A percentile compares a stretch with the other conserved stretches of the same genome.
phyloP scores from a whole-genome alignment of 495 filamentous ascomycete species.

The Tetracladium setigerum region DNA sequence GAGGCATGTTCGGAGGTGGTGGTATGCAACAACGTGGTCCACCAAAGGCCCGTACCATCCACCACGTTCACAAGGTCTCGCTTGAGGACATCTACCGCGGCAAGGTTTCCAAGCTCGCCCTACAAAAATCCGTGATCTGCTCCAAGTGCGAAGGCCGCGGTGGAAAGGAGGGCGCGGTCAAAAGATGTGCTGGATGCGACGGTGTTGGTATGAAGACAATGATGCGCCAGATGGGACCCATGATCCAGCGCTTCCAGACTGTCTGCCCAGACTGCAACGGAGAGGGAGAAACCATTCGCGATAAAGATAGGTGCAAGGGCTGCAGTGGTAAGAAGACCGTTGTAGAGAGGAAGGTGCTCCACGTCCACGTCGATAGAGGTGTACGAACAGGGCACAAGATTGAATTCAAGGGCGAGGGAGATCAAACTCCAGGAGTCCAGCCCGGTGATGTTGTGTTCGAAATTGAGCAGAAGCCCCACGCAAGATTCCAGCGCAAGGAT shows the following conservation, averaged over 20 bases:
- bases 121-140: conserved; percentile 98
- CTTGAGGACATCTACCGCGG: conserved; percentile 97
- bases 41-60: conserved; percentile 90
- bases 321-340: conserved; percentile 96
- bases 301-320: conserved; percentile 91
- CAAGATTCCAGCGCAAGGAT: conserved; percentile 89
- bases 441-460: conserved; percentile 95
- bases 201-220: conserved; percentile 98
- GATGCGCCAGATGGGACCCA: conserved; percentile 99
- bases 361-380: conserved; percentile 95
- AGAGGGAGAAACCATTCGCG: conserved; percentile 91
- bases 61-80: conserved; percentile 96
- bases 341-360: conserved; percentile 94
- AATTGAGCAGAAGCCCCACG: conserved; percentile 96
- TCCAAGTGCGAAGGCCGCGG: conserved; percentile 90
- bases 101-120: conserved; percentile 92
- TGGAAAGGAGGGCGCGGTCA: conserved; percentile 94
- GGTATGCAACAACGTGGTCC: conserved; percentile 79
- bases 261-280: conserved; percentile 97
- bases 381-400: conserved; percentile 91
- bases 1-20: conserved; percentile 79
- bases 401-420: conserved; percentile 92
- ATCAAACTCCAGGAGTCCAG: conserved; percentile 88
- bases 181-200: conserved; percentile 82
- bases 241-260: conserved; percentile 99